phyloP scores from a whole-genome alignment of 2,329 filamentous ascomycete species.

The Paecilomyces sp. region DNA sequence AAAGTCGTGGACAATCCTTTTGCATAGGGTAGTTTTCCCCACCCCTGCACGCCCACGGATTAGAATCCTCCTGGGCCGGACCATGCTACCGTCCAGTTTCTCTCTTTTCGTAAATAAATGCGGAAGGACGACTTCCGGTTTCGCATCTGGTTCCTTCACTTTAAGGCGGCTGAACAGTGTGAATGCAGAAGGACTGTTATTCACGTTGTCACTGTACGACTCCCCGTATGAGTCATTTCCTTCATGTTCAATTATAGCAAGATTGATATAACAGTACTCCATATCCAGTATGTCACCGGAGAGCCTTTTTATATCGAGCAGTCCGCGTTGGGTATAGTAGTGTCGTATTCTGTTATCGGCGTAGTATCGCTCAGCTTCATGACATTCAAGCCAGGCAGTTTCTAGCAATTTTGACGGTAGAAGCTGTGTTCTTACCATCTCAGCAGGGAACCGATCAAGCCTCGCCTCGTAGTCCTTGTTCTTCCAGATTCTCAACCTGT shows the following conservation, averaged over 20 bases:
- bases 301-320: slow-evolving; percentile 26
- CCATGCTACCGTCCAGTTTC: slow-evolving; percentile 5
- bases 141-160: slow-evolving; percentile 13
- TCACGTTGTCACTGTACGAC: neutral
- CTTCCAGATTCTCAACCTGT: neutral
- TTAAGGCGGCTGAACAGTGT: slow-evolving; percentile 21
- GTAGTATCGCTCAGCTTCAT: neutral
- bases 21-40: slow-evolving; percentile 36
- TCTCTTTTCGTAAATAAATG: slow-evolving; percentile 21
- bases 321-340: slow-evolving; percentile 8
- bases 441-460: neutral
- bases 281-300: slow-evolving; percentile 25
- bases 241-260: slow-evolving; percentile 25
- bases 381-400: neutral
- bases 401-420: neutral
- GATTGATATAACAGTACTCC: slow-evolving; percentile 34
- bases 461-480: neutral
- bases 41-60: slow-evolving; percentile 32
- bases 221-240: neutral
- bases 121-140: slow-evolving; percentile 11
- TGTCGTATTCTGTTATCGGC: neutral
- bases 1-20: slow-evolving; percentile 34
- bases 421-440: neutral
- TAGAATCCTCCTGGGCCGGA: slow-evolving; percentile 24
- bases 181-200: slow-evolving; percentile 13